These are phyloP conservation scores for Bruguiera hainesii DNA, from an alignment of 441 rosid genomes.

Conservation along the genomic window DNA sequence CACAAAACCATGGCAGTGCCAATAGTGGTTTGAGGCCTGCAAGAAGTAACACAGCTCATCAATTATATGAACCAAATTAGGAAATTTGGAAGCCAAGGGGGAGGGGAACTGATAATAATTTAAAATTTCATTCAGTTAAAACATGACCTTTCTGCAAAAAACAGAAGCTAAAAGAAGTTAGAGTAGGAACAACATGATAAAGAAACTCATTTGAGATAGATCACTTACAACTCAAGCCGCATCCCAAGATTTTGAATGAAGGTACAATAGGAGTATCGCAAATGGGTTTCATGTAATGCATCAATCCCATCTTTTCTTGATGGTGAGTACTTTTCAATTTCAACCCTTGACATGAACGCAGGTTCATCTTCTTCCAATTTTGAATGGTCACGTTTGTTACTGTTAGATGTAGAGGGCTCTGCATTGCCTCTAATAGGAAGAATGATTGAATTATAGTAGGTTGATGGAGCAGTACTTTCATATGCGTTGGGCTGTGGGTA, in stretches of 20 bases:
- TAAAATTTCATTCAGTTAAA: not conserved
- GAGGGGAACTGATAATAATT: not conserved
- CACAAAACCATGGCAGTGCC: constrained; percentile 83
- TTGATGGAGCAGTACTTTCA: constrained; percentile 25
- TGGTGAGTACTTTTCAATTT: constrained; percentile 71
- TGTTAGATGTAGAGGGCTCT: constrained; percentile 38
- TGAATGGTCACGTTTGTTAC: constrained; percentile 56
- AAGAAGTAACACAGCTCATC: constrained; percentile 10
- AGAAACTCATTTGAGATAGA: constrained; percentile 10
- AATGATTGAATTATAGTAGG: constrained; percentile 24
- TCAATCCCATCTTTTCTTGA: constrained; percentile 83
- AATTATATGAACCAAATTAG: not conserved
- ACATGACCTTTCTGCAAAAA: not conserved
- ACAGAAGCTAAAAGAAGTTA: not conserved
- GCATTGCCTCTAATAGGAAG: constrained; percentile 38
- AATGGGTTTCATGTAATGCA: constrained; percentile 56
- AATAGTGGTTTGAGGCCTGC: constrained; percentile 72
- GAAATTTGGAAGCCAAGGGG: no score
- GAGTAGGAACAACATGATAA: not conserved
- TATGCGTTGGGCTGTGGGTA: constrained; percentile 22
- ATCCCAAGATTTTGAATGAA: constrained; percentile 67
- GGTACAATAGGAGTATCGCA: constrained; percentile 73
- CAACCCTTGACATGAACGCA: constrained; percentile 62
- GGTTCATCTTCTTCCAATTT: constrained; percentile 59
- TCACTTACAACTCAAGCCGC: constrained; percentile 66